Evolutionary conservation across 1,284 basidiomycete species (phyloP).

Genomic region (Fomitopsis palustris): DNA sequence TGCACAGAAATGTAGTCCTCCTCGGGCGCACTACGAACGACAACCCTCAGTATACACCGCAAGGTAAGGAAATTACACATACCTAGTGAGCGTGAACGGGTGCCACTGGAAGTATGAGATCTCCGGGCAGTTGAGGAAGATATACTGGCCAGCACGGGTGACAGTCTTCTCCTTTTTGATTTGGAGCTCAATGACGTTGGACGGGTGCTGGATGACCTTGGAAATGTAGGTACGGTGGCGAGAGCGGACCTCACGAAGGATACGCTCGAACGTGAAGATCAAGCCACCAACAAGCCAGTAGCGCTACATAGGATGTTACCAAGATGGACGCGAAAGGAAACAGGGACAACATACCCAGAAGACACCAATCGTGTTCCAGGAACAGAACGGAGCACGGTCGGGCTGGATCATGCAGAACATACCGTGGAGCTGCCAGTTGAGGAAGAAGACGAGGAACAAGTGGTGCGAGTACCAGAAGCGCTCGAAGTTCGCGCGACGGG

Average conservation of each 20-base stretch:
- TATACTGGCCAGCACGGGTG: conserved; percentile 81
- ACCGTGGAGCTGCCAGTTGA: conserved; percentile 88
- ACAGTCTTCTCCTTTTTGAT: conserved; percentile 90
- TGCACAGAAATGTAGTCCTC: conserved; percentile 91
- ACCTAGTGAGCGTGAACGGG: conserved; percentile 87
- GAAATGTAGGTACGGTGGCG: conserved; percentile 86
- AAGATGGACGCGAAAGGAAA: background rate
- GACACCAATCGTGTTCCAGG: conserved; percentile 79
- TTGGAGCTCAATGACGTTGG: conserved; percentile 86
- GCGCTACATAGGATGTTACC: conserved; percentile 42
- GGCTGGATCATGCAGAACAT: conserved; percentile 95
- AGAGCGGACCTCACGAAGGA: conserved; percentile 84
- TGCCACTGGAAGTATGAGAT: conserved; percentile 94
- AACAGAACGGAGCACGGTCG: conserved; percentile 84
- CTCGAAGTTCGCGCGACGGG: conserved; percentile 71
- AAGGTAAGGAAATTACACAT: background rate
- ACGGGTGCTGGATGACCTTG: conserved; percentile 92
- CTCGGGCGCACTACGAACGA: conserved; percentile 65
- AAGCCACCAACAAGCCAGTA: conserved; percentile 87
- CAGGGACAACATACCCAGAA: conserved; percentile 67
- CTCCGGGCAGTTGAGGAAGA: conserved; percentile 84
- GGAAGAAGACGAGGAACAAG: conserved; percentile 87
- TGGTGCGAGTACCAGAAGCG: conserved; percentile 90
- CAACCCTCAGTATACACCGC: background rate
- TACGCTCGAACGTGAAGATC: conserved; percentile 82